A percentile compares a stretch with the other conserved stretches of the same genome.
Conservation (phyloP, 2,329 filamentous ascomycete species). For the Xylariaceae sp. region DNA sequence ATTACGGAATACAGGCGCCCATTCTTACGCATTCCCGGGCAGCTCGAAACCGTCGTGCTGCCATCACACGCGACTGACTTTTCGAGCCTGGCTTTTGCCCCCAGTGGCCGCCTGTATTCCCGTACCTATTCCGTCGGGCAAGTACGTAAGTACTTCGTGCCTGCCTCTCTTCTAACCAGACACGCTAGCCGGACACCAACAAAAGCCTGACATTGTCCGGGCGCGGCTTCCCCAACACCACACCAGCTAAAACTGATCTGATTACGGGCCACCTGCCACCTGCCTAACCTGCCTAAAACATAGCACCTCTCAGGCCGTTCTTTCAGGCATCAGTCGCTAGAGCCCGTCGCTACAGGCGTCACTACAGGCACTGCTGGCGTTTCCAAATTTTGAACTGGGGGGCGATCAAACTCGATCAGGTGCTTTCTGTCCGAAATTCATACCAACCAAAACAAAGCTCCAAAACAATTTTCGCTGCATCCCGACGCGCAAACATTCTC, state of each 20-base stretch:
- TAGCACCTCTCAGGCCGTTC: not conserved
- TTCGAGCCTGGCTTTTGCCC: not conserved
- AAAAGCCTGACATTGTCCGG: constrained; percentile 6
- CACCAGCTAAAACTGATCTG: not conserved
- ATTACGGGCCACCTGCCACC: not conserved
- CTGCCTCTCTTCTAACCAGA: not conserved
- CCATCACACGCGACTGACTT: not conserved
- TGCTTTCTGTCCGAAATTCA: constrained; percentile 24
- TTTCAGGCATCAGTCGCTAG: not conserved
- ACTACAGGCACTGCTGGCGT: not conserved
- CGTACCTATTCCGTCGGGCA: no score
- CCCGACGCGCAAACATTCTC: constrained; percentile 27
- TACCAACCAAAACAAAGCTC: constrained; percentile 24
- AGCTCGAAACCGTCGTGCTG: not conserved
- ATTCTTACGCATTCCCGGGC: not conserved
- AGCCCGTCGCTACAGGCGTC: not conserved
- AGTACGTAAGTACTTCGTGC: no score
- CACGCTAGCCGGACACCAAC: not conserved
- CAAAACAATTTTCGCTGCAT: constrained; percentile 27
- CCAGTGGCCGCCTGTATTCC: not conserved
- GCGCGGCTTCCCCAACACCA: constrained; percentile 15
- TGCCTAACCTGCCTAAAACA: not conserved
- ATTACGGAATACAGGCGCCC: not conserved
- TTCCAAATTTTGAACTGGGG: not conserved
- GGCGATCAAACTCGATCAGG: constrained; percentile 9